Conservation (phyloP, 192 early-diverging fungal species). For the Lobosporangium transversale region DNA sequence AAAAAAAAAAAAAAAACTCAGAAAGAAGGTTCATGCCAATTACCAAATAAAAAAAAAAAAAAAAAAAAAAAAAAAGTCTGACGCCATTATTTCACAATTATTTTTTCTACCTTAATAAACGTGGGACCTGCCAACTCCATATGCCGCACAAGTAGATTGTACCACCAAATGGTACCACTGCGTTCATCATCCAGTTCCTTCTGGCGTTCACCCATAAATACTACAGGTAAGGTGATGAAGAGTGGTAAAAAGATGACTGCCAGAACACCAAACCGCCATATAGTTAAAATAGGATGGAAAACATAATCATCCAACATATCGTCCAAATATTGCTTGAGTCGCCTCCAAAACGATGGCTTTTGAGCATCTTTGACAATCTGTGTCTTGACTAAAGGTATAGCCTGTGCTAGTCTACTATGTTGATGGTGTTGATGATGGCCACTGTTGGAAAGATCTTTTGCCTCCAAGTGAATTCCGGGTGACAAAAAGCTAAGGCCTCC, state of each 20-base stretch:
- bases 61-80: neutral
- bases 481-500: slow-evolving; percentile 12
- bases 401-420: slow-evolving; percentile 4
- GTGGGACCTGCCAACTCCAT: slow-evolving; percentile 93
- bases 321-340: slow-evolving; percentile 31
- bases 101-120: slow-evolving; percentile 83
- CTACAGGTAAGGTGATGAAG: slow-evolving; percentile 62
- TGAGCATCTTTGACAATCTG: slow-evolving; percentile 20
- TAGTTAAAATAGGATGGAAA: slow-evolving; percentile 61
- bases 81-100: neutral
- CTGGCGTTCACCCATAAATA: slow-evolving; percentile 63
- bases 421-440: neutral
- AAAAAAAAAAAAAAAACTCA: neutral
- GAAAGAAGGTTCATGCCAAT: neutral
- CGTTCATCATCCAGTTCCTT: slow-evolving; percentile 61
- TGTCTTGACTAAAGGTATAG: slow-evolving; percentile 29
- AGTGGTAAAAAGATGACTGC: slow-evolving; percentile 78
- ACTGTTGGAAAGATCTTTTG: slow-evolving; percentile 7
- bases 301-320: slow-evolving; percentile 59
- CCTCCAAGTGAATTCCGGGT: slow-evolving; percentile 23
- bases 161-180: slow-evolving; percentile 85
- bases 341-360: slow-evolving; percentile 23
- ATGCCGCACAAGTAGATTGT: slow-evolving; percentile 75
- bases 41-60: no score
- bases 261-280: slow-evolving; percentile 70